These are phyloP conservation scores for Phycomyces blakesleeanus DNA, from an alignment of 192 early-diverging fungal genomes.

Conservation along the genomic window DNA sequence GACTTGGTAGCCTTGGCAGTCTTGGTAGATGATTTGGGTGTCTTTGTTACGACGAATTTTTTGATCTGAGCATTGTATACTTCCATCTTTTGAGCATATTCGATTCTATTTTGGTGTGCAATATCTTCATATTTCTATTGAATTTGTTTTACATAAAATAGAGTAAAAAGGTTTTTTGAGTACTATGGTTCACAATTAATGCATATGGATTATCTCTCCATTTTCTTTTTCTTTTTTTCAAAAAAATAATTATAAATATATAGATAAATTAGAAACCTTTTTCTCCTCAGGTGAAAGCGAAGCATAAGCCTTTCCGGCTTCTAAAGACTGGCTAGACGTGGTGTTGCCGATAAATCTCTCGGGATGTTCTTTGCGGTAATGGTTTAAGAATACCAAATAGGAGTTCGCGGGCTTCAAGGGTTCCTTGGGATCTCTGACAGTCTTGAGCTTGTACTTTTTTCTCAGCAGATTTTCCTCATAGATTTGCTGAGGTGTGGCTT, in stretches of 20 bases:
- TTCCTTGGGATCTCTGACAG: constrained; percentile 27
- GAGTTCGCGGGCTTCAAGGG: constrained; percentile 27
- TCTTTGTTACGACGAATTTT: too few relatives aligned
- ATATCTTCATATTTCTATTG: neutral
- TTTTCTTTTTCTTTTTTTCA: too few relatives aligned
- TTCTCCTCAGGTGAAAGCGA: neutral
- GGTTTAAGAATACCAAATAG: constrained; percentile 23
- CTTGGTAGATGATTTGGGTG: neutral
- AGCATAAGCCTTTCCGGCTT: neutral
- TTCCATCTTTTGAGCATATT: neutral
- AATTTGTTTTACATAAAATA: too few relatives aligned
- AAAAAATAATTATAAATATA: too few relatives aligned
- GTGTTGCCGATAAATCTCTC: neutral
- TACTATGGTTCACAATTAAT: too few relatives aligned
- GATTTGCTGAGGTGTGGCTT: constrained; percentile 27
- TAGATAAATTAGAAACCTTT: too few relatives aligned
- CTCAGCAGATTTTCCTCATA: constrained; percentile 26
- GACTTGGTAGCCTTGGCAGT: neutral
- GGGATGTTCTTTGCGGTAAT: constrained; percentile 16
- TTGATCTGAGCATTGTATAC: neutral
- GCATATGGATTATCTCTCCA: too few relatives aligned
- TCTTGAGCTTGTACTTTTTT: constrained; percentile 16
- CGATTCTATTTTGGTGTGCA: neutral
- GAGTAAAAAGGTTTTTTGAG: too few relatives aligned
- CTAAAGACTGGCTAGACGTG: neutral